Base-by-base conservation (phyloP, 176 grass and related monocot species). In the Eragrostis curvula region DNA sequence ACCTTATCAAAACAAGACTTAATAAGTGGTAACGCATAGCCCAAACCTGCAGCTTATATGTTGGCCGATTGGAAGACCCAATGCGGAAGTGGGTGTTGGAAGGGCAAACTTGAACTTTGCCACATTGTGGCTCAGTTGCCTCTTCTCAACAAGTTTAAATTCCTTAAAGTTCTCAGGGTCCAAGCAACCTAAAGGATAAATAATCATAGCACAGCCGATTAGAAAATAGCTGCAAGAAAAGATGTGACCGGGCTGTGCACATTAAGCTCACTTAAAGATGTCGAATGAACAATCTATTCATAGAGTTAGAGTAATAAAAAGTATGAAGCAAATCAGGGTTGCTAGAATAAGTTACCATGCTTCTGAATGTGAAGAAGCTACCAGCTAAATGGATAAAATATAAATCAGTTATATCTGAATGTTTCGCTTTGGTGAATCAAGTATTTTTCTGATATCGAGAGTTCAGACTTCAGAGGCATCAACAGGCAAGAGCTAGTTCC, bases 1-100 rank as follows among this genome's bases (percentile, higher is more conserved):
- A 13, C 45, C 20, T 66, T 28, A 14, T 72, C 44, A 70, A 70
- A 71, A 24, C 25, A 67, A 63, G 12, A 74, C 8, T 48, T 50
- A 64, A 82, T 6, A 60, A 52, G 21, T 23, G 49, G 50, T 48
- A 85, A 77, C 18, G 55, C 79, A 44, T 51, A 49, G 15, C 12
- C 30, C 42, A 50, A 51, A 97, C 92, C 95, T 97, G 92, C 95
- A 97, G 73, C 92, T 94, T 59, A 94, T 94, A 73, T 94, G 95
- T 61, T 97, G 90, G 36, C 95, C 95, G 72, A 97, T 94, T 49
- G 92, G 91, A 80, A 97, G 91, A 40, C 91, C 91, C 56, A 97
- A 32, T 52, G 82, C 79, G 82, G 91, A 97, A 82, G 94, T 89
- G 80, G 88, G 83, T 15, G 89, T 83, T n/a, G 85, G 94, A 29